Conservation (phyloP, 2,329 filamentous ascomycete genomes). For the Cadophora sp. region DNA sequence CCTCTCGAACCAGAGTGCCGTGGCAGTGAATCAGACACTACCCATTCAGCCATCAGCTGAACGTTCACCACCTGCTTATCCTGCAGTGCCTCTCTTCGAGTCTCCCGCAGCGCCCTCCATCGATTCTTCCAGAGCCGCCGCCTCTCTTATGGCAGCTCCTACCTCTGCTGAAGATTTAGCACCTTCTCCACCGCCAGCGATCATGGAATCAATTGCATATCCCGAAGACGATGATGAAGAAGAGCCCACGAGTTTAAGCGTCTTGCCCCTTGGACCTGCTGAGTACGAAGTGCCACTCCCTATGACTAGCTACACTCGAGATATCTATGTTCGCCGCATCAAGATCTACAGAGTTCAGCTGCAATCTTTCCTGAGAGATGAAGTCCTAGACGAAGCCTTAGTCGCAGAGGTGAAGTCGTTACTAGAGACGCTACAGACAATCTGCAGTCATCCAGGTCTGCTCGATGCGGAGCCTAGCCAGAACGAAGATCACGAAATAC, state of each 20-base stretch:
- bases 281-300: conserved; percentile 63
- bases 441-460: conserved; percentile 64
- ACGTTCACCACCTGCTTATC: not conserved
- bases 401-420: conserved; percentile 57
- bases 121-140: not conserved
- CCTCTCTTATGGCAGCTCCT: not conserved
- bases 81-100: not conserved
- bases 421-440: conserved; percentile 56
- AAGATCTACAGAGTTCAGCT: conserved; percentile 52
- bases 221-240: conserved; percentile 8
- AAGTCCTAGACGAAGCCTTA: conserved; percentile 49
- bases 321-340: conserved; percentile 59
- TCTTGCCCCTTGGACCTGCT: conserved; percentile 32
- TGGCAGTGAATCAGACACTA: not conserved
- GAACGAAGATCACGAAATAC: conserved; percentile 48
- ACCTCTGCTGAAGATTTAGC: not conserved
- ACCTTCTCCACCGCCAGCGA: not conserved
- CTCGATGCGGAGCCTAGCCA: conserved; percentile 51
- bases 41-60: not conserved
- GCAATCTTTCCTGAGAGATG: conserved; percentile 56
- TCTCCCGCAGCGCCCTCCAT: not conserved
- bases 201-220: not conserved
- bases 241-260: conserved; percentile 7
- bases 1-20: conserved; percentile 1
- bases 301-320: conserved; percentile 58